phyloP scores from a whole-genome alignment of 1,139 yeast genomes.

The Eremothecium cymbalariae region DNA sequence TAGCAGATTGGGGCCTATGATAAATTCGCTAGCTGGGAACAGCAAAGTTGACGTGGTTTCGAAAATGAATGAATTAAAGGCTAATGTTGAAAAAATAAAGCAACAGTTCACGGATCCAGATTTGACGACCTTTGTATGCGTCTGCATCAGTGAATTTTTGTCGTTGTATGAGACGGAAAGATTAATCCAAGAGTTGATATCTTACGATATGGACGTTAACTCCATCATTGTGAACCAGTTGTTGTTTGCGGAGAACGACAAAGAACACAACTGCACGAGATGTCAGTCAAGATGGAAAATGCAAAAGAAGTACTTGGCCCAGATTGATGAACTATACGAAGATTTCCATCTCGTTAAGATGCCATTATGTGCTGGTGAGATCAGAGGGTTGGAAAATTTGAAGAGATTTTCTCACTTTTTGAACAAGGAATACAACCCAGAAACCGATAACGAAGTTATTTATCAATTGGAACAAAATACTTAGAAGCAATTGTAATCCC shows the following conservation, averaged over 20 bases:
- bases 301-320: slow-evolving; percentile 91
- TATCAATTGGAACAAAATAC: slow-evolving; percentile 55
- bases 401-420: slow-evolving; percentile 66
- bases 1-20: slow-evolving; percentile 84
- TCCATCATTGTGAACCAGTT: slow-evolving; percentile 92
- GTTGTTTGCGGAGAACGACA: slow-evolving; percentile 60
- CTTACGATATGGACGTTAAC: slow-evolving; percentile 92
- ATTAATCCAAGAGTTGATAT: slow-evolving; percentile 89
- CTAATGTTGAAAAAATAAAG: slow-evolving; percentile 78
- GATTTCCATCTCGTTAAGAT: slow-evolving; percentile 92
- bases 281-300: slow-evolving; percentile 90
- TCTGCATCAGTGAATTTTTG: slow-evolving; percentile 91
- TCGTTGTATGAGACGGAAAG: slow-evolving; percentile 95
- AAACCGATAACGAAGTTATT: slow-evolving; percentile 48
- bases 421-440: slow-evolving; percentile 63
- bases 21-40: slow-evolving; percentile 50
- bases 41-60: slow-evolving; percentile 73
- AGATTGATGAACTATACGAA: slow-evolving; percentile 87
- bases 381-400: slow-evolving; percentile 81
- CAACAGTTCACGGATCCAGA: slow-evolving; percentile 95
- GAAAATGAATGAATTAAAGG: slow-evolving; percentile 76
- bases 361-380: slow-evolving; percentile 90
- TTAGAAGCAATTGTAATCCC: too few relatives aligned
- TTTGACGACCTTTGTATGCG: slow-evolving; percentile 92
- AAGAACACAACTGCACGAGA: slow-evolving; percentile 69